Evolutionary conservation across 331 rosid genomes (phyloP), one percentile per base, ranked within the genome.

Genomic region (Malus hybrid): DNA sequence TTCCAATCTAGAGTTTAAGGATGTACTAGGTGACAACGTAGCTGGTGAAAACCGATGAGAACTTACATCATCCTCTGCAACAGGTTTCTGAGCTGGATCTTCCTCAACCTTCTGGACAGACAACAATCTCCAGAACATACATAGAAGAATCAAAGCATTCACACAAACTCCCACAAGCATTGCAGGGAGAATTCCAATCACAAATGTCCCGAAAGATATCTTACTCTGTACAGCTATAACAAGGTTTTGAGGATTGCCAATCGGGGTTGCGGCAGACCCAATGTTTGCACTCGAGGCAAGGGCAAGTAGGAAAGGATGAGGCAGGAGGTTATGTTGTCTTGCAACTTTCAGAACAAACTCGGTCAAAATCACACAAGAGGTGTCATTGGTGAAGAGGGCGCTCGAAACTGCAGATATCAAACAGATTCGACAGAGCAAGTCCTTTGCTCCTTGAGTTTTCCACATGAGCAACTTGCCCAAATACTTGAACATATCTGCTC

Each of bases 261-360:
- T 89, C 0, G 99, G 97, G 16, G 99, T 92, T 4, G 97, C 96
- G 11, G 99, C 72, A n/a, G 97, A 94, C 12, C 97, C 99, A 70
- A 92, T 94, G 64, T 94, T 94, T 48, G 97, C 88, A 84, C 96
- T 90, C 19, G 99, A 81, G 48, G 99, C 97, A 77, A 94, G 93
- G 10, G 99, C 99, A 62, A 94, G 99, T n/a, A 92, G 79, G 56
- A 90, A 88, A 33, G 99, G 99, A 24, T 87, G 93, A 4, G 99
- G 97, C 55, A 97, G 99, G 20, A 94, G 87, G 31, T 86, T 90
- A 78, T 92, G 96, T 52, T 94, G 97, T 74, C 81, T 87, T 3
- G 99, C 97, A 77, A 92, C 77, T 83, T 92, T 94, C 70, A 94
- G 78, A 32, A 94, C 88, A 79, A 94, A 46, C 60, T 94, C 99